Conservation (phyloP, 345 rosid species). For the Citrus sp. region DNA sequence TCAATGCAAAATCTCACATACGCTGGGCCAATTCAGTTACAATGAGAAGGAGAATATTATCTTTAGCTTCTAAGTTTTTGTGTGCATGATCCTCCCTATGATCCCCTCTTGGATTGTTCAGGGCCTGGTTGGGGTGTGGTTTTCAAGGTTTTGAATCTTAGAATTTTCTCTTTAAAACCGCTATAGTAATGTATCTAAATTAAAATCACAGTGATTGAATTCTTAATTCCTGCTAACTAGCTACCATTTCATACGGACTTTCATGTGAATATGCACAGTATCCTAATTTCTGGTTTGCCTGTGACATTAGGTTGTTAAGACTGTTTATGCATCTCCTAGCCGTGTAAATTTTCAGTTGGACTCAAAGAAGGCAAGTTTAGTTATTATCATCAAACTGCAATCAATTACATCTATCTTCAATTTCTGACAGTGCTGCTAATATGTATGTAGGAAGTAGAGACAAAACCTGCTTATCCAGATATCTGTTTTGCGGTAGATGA, state of each 20-base stretch:
- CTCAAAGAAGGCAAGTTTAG: slow-evolving; percentile 69
- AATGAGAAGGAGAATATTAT: too few relatives aligned
- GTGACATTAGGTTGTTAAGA: slow-evolving; percentile 75
- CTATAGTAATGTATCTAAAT: too few relatives aligned
- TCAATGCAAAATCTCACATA: too few relatives aligned
- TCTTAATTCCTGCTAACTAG: not conserved
- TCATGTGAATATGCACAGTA: not conserved
- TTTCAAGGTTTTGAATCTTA: too few relatives aligned
- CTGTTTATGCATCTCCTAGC: slow-evolving; percentile 97
- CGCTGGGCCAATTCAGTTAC: too few relatives aligned
- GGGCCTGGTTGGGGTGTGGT: too few relatives aligned
- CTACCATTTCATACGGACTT: slow-evolving; percentile 1
- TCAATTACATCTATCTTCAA: slow-evolving; percentile 9
- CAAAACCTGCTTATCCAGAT: slow-evolving; percentile 94
- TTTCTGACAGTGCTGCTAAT: slow-evolving; percentile 27
- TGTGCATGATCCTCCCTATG: too few relatives aligned
- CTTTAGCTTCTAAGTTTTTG: too few relatives aligned
- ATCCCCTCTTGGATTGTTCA: too few relatives aligned
- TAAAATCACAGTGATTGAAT: too few relatives aligned
- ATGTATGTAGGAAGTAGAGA: slow-evolving; percentile 75
- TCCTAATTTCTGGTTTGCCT: slow-evolving; percentile 19
- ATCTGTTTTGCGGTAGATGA: slow-evolving; percentile 95
- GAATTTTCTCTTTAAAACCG: too few relatives aligned
- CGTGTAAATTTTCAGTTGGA: slow-evolving; percentile 91
- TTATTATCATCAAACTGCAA: slow-evolving; percentile 3